Evolutionary conservation across 108 stramenopile species (phyloP), one percentile per base, ranked within the genome.

Genomic region (Skeletonema costatum): DNA sequence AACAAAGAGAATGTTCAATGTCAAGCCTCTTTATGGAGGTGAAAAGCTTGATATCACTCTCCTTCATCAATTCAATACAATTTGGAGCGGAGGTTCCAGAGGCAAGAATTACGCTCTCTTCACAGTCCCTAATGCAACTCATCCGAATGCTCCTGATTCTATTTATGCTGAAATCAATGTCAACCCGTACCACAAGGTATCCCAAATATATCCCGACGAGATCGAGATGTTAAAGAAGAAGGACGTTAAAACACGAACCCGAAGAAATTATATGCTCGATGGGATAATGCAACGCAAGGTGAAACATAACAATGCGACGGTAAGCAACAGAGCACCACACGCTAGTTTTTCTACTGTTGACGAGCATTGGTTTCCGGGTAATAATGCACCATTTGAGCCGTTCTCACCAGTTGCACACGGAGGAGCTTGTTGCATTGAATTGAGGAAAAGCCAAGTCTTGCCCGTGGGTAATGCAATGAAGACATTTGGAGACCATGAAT

Each of bases 21-120:
- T 79, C 1, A 21, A 32, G 1, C 72, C 72, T 68, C 65, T 72
- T 13, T 79, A 66, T 32, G 78, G 78, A 36, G 78, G 71, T 30
- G 78, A 73, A 36, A 36, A 36, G 35, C 35, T 36, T 6, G 35
- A 36, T 36, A 36, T 36, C 35, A 36, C 35, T 36, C 4, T 36
- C 35, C 35, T 36, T 6, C 35, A 36, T 6, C 71, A 73, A 42
- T 73, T 73, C 33, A 79, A 79, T 53, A 79, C 78, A 5, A 32
- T 79, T 42, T 79, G 78, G 78, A 73, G 66, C 17, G 78, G 71
- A 29, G 78, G 78, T 0, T 29, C 63, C 0, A 5, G 36, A 50
- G 78, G 78, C 5, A 79, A 79, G 60, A 79, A 79, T 36, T 79
- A 68, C 39, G 78, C 78, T 17, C 51, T 79, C 25, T 79, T 79